phyloP scores from a whole-genome alignment of 2,329 filamentous ascomycete species.

The Stachybotrys chlorohalonatus region DNA sequence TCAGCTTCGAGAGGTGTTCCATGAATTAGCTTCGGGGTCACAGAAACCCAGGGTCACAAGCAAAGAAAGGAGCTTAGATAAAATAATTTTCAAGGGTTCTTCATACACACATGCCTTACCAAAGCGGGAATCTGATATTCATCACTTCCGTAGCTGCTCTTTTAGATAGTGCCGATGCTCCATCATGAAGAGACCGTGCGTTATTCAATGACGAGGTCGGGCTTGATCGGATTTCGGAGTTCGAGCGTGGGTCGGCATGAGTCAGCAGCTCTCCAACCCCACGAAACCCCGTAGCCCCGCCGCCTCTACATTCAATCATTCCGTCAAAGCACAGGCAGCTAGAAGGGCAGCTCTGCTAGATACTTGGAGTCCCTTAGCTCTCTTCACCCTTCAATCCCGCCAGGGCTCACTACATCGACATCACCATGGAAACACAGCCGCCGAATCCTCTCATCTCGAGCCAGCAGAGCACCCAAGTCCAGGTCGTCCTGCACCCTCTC shows the following conservation, averaged over 20 bases:
- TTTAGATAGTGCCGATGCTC: not conserved
- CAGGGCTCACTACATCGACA: not conserved
- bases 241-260: not conserved
- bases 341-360: too few species aligned
- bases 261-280: not conserved
- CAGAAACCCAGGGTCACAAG: not conserved
- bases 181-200: too few species aligned
- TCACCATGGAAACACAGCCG: constrained; percentile 35
- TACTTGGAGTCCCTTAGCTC: too few species aligned
- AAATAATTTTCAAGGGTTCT: too few species aligned
- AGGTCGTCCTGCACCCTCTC: constrained; percentile 81
- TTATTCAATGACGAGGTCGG: too few species aligned
- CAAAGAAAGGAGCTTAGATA: not conserved
- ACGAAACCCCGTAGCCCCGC: not conserved
- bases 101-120: too few species aligned
- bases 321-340: too few species aligned
- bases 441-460: constrained; percentile 54
- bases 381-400: too few species aligned
- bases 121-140: not conserved
- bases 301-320: too few species aligned
- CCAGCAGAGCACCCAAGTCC: constrained; percentile 63
- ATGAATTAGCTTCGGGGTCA: not conserved
- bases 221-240: not conserved
- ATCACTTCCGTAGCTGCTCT: not conserved
- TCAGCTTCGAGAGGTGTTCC: not conserved